A percentile compares a stretch with the other conserved stretches of the same genome.
phyloP scores from a whole-genome alignment of 2,329 filamentous ascomycete species.

The Alternaria atra region DNA sequence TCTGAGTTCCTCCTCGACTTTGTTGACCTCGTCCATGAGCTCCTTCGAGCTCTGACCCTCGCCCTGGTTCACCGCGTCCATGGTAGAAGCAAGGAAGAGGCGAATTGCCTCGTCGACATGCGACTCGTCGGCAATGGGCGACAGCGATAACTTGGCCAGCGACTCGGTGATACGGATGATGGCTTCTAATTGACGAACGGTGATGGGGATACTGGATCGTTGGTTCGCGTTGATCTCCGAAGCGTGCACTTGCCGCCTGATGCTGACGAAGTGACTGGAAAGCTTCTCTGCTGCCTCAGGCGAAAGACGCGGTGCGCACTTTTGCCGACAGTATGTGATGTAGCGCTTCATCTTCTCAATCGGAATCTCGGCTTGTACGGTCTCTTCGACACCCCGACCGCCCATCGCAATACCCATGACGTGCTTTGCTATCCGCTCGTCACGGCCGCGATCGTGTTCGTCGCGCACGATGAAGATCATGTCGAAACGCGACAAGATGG shows the following conservation, averaged over 20 bases:
- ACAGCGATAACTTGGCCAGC: slow-evolving; percentile 88
- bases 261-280: slow-evolving; percentile 95
- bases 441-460: slow-evolving; percentile 87
- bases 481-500: slow-evolving; percentile 96
- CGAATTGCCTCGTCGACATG: slow-evolving; percentile 98
- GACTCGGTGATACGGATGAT: slow-evolving; percentile 98
- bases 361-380: slow-evolving; percentile 84
- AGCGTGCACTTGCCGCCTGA: slow-evolving; percentile 91
- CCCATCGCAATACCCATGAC: slow-evolving; percentile 98
- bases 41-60: slow-evolving; percentile 81
- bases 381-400: slow-evolving; percentile 81
- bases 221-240: slow-evolving; percentile 89
- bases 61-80: slow-evolving; percentile 96
- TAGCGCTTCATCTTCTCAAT: slow-evolving; percentile 98
- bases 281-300: slow-evolving; percentile 93
- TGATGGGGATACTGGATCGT: slow-evolving; percentile 94
- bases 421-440: slow-evolving; percentile 94
- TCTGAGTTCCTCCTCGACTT: slow-evolving; percentile 88
- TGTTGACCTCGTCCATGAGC: slow-evolving; percentile 86
- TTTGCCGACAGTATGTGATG: slow-evolving; percentile 94
- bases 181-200: slow-evolving; percentile 94
- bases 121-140: slow-evolving; percentile 83
- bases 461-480: slow-evolving; percentile 99
- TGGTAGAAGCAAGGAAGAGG: slow-evolving; percentile 93
- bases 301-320: slow-evolving; percentile 90